Percentiles rank a stretch among this genome's conserved stretches.
phyloP scores from a whole-genome alignment of 2,329 filamentous ascomycete genomes.

The Spiromastix sp. region DNA sequence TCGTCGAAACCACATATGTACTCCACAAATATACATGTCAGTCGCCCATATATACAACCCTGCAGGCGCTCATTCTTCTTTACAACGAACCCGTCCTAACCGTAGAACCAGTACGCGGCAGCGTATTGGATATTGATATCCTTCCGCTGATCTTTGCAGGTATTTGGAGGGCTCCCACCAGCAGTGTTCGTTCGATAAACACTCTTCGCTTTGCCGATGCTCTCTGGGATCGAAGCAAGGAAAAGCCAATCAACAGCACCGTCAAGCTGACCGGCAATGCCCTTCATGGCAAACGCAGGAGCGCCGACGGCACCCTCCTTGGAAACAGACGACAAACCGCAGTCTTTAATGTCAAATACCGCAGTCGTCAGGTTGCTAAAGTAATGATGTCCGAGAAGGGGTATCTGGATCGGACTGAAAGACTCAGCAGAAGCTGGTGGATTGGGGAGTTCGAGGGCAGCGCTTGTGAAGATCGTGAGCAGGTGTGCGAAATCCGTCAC shows the following conservation, averaged over 20 bases:
- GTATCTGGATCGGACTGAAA: constrained; percentile 45
- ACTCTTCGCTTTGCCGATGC: constrained; percentile 56
- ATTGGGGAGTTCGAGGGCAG: constrained; percentile 44
- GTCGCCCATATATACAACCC: too few species aligned
- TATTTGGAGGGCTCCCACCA: constrained; percentile 64
- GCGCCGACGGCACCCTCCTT: constrained; percentile 54
- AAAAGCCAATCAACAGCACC: constrained; percentile 73
- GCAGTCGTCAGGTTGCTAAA: constrained; percentile 63
- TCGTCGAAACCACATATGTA: too few species aligned
- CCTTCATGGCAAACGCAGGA: constrained; percentile 49
- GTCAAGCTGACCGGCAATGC: constrained; percentile 48
- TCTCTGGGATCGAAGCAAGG: constrained; percentile 44
- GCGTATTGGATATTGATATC: constrained; percentile 69
- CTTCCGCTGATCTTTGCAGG: constrained; percentile 55
- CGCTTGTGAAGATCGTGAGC: constrained; percentile 51
- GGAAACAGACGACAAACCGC: constrained; percentile 52
- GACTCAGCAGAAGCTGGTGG: constrained; percentile 26
- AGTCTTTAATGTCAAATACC: constrained; percentile 60
- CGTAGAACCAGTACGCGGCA: constrained; percentile 63
- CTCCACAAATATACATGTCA: too few species aligned
- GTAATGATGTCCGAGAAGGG: constrained; percentile 68
- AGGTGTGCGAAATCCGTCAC: constrained; percentile 60
- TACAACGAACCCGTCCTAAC: too few species aligned
- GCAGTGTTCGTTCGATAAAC: constrained; percentile 80
- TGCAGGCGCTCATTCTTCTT: too few species aligned